Evolutionary conservation across 208 protist genomes (phyloP).

Genomic region (Trypanosoma congolense): DNA sequence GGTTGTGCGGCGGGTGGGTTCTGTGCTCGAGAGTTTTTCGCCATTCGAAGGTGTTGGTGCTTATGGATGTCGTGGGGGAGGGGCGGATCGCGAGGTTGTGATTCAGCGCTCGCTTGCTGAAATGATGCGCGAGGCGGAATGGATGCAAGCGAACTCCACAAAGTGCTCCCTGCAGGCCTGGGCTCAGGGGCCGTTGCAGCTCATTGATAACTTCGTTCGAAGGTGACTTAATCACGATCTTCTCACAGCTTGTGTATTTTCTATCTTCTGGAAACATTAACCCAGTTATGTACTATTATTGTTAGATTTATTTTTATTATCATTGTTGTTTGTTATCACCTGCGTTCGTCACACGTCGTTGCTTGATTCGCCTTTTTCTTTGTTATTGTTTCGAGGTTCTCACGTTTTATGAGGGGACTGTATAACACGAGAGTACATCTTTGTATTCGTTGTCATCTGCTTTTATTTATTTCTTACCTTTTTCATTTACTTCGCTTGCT

Average conservation of each 20-base stretch:
- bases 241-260: conserved; percentile 19
- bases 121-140: conserved; percentile 38
- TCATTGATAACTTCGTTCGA: conserved; percentile 5
- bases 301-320: too few relatives aligned
- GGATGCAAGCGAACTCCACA: conserved; percentile 43
- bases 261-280: conserved; percentile 5
- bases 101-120: conserved; percentile 21
- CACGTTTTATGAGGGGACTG: too few relatives aligned
- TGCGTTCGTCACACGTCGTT: too few relatives aligned
- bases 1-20: conserved; percentile 12
- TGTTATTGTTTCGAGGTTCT: too few relatives aligned
- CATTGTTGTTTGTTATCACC: too few relatives aligned
- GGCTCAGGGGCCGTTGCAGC: conserved; percentile 6
- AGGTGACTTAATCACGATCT: background rate
- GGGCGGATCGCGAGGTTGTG: conserved; percentile 3
- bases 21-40: background rate
- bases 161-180: conserved; percentile 72
- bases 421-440: too few relatives aligned
- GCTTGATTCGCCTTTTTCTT: too few relatives aligned
- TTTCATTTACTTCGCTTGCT: too few relatives aligned
- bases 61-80: background rate
- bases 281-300: too few relatives aligned
- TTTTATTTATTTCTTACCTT: too few relatives aligned
- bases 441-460: too few relatives aligned
- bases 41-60: background rate